Evolutionary conservation across 2,329 filamentous ascomycete genomes (phyloP).

Genomic region (Cladosporium colombiae): DNA sequence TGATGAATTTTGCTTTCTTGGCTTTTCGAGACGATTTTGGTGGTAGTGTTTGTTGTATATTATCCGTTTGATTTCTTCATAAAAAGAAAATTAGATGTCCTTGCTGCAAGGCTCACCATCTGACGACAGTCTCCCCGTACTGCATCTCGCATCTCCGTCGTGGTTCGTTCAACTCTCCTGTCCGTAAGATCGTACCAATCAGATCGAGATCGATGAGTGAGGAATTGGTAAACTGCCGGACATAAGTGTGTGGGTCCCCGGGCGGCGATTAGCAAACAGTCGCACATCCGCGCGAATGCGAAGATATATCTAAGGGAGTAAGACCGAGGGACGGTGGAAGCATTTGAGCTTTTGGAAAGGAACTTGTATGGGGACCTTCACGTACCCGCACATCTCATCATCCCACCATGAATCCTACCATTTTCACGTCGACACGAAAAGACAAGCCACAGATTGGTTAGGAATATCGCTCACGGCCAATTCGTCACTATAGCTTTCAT

Average conservation of each 20-base stretch:
- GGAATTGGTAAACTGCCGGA: background rate
- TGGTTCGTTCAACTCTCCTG: background rate
- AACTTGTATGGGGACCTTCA: background rate
- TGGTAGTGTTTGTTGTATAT: conserved; percentile 9
- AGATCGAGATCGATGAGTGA: background rate
- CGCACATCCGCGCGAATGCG: background rate
- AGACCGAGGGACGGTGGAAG: background rate
- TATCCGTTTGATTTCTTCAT: background rate
- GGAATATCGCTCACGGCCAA: background rate
- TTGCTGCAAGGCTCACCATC: background rate
- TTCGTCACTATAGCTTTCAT: background rate
- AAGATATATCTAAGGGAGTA: background rate
- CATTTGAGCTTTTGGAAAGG: background rate
- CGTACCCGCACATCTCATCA: background rate
- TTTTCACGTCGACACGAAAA: background rate
- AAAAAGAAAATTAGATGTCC: background rate
- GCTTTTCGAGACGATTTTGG: background rate
- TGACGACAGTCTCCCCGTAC: background rate
- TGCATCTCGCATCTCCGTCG: background rate
- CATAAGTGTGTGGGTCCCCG: background rate
- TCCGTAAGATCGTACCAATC: background rate
- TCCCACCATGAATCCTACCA: no score
- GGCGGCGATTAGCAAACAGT: background rate
- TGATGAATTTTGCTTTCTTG: background rate
- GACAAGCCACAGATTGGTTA: background rate